These are phyloP conservation scores for Macrophomina phaseolina DNA, from an alignment of 2,329 filamentous ascomycete species.

Conservation along the genomic window DNA sequence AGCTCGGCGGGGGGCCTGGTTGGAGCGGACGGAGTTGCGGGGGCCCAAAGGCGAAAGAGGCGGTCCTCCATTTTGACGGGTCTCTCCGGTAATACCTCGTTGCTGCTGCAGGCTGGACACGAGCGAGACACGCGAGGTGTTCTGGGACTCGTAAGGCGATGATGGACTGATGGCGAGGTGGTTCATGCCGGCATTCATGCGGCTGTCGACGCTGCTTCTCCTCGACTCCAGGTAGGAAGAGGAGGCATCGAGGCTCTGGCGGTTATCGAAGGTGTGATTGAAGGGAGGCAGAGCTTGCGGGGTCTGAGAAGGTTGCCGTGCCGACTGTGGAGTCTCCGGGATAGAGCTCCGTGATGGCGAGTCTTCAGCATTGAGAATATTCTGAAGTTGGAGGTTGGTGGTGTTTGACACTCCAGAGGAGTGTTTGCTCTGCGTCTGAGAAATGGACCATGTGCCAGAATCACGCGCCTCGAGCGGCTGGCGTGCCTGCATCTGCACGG, in stretches of 20 bases:
- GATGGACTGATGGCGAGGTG: conserved; percentile 71
- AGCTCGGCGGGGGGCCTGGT: conserved; percentile 62
- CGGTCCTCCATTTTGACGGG: conserved; percentile 49
- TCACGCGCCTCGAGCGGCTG: conserved; percentile 55
- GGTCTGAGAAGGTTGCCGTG: conserved; percentile 41
- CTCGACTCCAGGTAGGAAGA: conserved; percentile 62
- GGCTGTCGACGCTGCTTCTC: conserved; percentile 80
- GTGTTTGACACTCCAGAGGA: conserved; percentile 51
- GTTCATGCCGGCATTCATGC: conserved; percentile 73
- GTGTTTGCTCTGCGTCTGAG: conserved; percentile 61
- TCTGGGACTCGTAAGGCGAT: conserved; percentile 77
- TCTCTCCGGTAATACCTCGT: conserved; percentile 47
- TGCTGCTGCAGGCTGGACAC: conserved; percentile 73
- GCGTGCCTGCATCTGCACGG: conserved; percentile 40
- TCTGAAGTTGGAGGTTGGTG: conserved; percentile 56
- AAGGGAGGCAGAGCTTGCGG: conserved; percentile 59
- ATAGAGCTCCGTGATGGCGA: conserved; percentile 51
- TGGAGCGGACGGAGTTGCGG: conserved; percentile 39
- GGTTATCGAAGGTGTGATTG: conserved; percentile 59
- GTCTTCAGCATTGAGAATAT: conserved; percentile 57
- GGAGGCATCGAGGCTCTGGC: conserved; percentile 56
- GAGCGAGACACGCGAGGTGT: conserved; percentile 76
- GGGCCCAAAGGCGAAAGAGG: conserved; percentile 53
- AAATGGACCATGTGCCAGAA: conserved; percentile 65
- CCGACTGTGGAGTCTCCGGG: conserved; percentile 51